These are phyloP conservation scores for Graphiopsis chlorocephala DNA, from an alignment of 2,329 filamentous ascomycete genomes.

Conservation along the genomic window DNA sequence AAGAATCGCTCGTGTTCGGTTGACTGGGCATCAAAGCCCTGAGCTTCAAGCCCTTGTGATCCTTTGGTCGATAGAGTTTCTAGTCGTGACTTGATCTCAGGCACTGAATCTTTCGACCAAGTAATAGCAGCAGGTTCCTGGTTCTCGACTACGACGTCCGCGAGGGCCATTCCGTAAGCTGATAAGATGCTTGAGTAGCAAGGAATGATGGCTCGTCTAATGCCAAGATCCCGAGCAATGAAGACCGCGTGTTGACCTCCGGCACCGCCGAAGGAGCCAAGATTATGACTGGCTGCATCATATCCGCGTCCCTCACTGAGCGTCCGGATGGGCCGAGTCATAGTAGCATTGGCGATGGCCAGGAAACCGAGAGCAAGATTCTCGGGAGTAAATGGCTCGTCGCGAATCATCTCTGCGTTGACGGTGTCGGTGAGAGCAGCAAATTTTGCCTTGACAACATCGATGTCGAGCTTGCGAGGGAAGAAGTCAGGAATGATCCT, in stretches of 20 bases:
- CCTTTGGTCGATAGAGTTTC: slow-evolving; percentile 56
- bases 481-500: slow-evolving; percentile 33
- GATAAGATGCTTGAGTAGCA: slow-evolving; percentile 82
- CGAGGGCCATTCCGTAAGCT: slow-evolving; percentile 84
- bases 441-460: slow-evolving; percentile 21
- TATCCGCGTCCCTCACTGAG: slow-evolving; percentile 86
- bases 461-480: slow-evolving; percentile 31
- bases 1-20: slow-evolving; percentile 47
- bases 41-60: slow-evolving; percentile 55
- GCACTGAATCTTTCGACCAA: slow-evolving; percentile 46
- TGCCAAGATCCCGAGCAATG: slow-evolving; percentile 75
- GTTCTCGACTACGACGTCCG: slow-evolving; percentile 82
- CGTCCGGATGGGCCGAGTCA: slow-evolving; percentile 81
- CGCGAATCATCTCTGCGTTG: slow-evolving; percentile 59
- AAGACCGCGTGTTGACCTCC: slow-evolving; percentile 84
- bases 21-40: slow-evolving; percentile 43
- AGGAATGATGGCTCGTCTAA: slow-evolving; percentile 77
- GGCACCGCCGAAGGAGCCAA: slow-evolving; percentile 85
- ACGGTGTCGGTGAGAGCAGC: slow-evolving; percentile 21
- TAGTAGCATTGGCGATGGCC: slow-evolving; percentile 80
- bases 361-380: slow-evolving; percentile 77
- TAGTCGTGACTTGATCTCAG: slow-evolving; percentile 53
- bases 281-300: slow-evolving; percentile 76
- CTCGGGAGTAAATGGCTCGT: slow-evolving; percentile 52
- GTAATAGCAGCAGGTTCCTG: slow-evolving; percentile 60